Conservation (phyloP, 2,329 filamentous ascomycete species). For the Sporothrix pseudoabietina region DNA sequence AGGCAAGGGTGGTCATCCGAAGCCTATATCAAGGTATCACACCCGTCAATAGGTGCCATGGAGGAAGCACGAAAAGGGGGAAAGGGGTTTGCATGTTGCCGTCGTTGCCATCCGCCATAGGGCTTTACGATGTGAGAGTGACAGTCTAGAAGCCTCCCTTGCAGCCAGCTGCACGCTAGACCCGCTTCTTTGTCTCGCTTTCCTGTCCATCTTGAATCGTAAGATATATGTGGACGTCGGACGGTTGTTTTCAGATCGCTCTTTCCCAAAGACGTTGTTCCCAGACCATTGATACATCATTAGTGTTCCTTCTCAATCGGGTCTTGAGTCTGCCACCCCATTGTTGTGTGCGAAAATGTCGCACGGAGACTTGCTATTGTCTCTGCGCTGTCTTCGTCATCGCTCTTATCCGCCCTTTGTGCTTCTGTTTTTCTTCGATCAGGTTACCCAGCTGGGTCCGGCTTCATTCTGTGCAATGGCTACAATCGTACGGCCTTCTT, state of each 20-base stretch:
- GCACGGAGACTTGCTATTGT: slow-evolving; percentile 19
- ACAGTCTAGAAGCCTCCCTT: slow-evolving; percentile 16
- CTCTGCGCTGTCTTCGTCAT: not conserved
- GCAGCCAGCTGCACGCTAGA: slow-evolving; percentile 13
- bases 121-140: not conserved
- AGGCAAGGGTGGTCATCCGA: not conserved
- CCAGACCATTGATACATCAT: not conserved
- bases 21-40: not conserved
- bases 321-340: not conserved
- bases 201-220: not conserved
- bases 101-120: not conserved
- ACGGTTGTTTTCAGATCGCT: slow-evolving; percentile 6
- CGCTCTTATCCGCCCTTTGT: not conserved
- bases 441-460: not conserved
- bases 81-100: slow-evolving; percentile 16
- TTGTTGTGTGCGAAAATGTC: not conserved
- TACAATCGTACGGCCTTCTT: not conserved
- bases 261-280: slow-evolving; percentile 12
- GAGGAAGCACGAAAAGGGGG: slow-evolving; percentile 1
- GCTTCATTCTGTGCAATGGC: not conserved
- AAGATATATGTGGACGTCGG: not conserved
- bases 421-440: not conserved
- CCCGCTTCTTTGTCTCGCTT: slow-evolving; percentile 19
- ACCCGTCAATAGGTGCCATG: not conserved
- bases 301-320: not conserved